Conservation (phyloP, 139 green algal species). For the Chlamydomonas schloesseri region DNA sequence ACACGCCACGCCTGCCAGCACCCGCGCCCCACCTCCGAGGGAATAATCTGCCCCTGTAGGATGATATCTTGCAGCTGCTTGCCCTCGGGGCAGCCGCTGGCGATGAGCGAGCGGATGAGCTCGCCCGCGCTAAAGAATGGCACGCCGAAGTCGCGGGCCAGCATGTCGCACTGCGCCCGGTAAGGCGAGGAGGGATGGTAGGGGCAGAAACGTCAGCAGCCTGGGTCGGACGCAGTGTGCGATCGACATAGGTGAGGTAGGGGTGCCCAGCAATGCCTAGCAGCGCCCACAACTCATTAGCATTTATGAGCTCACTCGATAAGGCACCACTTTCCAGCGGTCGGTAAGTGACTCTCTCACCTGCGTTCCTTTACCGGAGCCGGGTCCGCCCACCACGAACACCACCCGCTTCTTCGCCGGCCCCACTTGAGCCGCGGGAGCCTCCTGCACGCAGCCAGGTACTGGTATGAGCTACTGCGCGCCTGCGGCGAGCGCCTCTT, state of each 20-base stretch:
- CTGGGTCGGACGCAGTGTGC: no score
- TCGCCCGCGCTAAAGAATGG: conserved; percentile 94
- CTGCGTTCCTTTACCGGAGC: conserved; percentile 93
- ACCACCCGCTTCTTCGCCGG: conserved; percentile 24
- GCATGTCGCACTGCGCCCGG: conserved; percentile 26
- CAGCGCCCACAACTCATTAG: no score
- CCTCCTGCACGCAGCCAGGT: not conserved
- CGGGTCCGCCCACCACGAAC: conserved; percentile 88
- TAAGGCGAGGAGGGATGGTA: not conserved
- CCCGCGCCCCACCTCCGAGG: conserved; percentile 75
- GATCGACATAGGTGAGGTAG: no score
- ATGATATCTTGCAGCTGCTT: conserved; percentile 96
- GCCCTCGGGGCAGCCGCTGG: conserved; percentile 86
- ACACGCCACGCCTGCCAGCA: no score
- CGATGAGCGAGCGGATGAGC: conserved; percentile 92
- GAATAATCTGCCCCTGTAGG: conserved; percentile 93
- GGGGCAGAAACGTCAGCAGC: no score
- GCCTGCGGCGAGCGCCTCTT: no score
- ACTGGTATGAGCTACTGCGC: no score
- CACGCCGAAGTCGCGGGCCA: conserved; percentile 72
- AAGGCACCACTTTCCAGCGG: no score
- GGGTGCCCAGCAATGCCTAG: no score
- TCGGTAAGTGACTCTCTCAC: not conserved
- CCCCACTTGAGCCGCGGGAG: not conserved
- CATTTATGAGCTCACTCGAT: no score